A percentile compares a stretch with the other conserved stretches of the same genome.
Conservation (phyloP, 371 early-diverging fungal species). For the Mortierella sp. region DNA sequence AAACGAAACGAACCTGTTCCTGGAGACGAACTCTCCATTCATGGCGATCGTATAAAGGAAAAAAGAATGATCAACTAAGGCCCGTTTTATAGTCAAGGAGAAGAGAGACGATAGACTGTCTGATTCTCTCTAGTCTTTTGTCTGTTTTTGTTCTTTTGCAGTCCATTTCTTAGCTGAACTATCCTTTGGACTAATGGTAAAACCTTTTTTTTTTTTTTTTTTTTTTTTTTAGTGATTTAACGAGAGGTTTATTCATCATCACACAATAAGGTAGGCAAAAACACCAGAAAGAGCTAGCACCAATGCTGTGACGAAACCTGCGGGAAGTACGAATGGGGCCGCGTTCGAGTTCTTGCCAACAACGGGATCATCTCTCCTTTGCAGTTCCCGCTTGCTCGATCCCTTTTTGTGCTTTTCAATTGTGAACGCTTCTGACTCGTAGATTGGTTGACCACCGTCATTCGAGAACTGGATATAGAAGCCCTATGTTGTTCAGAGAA, state of each 20-base stretch:
- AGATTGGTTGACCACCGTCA: conserved; percentile 19
- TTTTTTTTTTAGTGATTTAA: no score
- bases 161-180: no score
- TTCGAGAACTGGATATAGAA: conserved; percentile 40
- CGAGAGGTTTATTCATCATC: neutral
- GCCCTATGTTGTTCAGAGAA: conserved; percentile 11
- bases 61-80: no score
- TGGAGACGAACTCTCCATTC: no score
- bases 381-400: neutral
- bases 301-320: conserved; percentile 26
- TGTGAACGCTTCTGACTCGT: conserved; percentile 29
- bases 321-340: conserved; percentile 34
- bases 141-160: no score
- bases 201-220: no score
- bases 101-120: no score
- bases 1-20: no score
- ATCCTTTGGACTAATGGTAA: no score
- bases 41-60: no score
- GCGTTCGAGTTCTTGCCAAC: conserved; percentile 19
- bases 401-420: conserved; percentile 9
- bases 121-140: no score
- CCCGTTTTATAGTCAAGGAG: no score
- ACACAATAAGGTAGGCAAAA: conserved; percentile 36
- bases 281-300: conserved; percentile 27
- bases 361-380: conserved; percentile 2